Conservation (phyloP, 768 basidiomycete species). For the Boletus tomentosulus region DNA sequence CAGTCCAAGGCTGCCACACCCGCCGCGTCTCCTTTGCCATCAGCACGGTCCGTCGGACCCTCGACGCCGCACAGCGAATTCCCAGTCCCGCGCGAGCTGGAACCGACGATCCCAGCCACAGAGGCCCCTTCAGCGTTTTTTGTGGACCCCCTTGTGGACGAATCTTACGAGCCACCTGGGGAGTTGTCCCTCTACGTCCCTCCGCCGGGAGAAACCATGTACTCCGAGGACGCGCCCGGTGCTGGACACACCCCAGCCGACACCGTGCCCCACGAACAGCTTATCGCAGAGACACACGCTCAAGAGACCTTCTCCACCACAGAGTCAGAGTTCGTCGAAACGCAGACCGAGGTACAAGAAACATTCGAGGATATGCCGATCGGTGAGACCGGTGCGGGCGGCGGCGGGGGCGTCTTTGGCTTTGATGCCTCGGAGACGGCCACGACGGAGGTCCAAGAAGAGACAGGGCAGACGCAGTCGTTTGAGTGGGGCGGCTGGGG, state of each 20-base stretch:
- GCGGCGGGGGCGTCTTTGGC: background rate
- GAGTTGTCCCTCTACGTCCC: conserved; percentile 14
- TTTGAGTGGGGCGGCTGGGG: background rate
- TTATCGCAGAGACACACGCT: conserved; percentile 4
- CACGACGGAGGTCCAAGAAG: background rate
- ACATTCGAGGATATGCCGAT: conserved; percentile 2
- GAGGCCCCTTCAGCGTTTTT: conserved; percentile 9
- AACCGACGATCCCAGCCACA: background rate
- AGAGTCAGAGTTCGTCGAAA: conserved; percentile 6
- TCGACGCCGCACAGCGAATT: conserved; percentile 18
- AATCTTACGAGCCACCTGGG: background rate
- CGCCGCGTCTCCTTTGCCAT: conserved; percentile 25
- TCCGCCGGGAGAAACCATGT: background rate
- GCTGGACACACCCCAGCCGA: conserved; percentile 28
- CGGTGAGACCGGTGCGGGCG: background rate
- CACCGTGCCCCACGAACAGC: conserved; percentile 21
- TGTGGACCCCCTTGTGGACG: background rate
- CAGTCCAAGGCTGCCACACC: conserved; percentile 27
- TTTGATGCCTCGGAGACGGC: background rate
- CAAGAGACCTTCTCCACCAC: background rate
- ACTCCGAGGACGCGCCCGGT: conserved; percentile 1
- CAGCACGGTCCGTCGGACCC: conserved; percentile 22
- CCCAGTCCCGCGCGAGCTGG: conserved; percentile 7
- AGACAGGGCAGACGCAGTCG: background rate
- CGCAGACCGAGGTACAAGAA: conserved; percentile 8